Base-by-base conservation (phyloP, 768 basidiomycete genomes). In the Cystofilobasidium bisporidii region DNA sequence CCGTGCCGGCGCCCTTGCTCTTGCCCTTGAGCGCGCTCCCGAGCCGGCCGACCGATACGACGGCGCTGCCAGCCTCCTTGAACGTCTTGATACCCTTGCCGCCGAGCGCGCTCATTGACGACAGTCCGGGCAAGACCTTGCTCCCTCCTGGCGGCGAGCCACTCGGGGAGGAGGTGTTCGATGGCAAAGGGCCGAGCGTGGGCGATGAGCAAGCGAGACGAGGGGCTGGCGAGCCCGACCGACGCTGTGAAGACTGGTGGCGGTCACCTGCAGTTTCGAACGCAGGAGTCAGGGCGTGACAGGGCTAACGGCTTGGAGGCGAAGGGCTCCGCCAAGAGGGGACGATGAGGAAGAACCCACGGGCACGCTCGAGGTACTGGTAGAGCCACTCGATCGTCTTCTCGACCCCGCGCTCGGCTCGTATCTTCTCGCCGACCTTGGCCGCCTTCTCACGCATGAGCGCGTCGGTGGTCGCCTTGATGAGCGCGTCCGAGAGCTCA, bases 381-480 rank as follows among this genome's bases (percentile, higher is more conserved):
- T 83, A 82, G 43, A 86, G 82, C 8, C 80, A 79, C 43, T 79
- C 75, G 36, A 86, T 83, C 12, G 85, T 83, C n/a, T 78, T 80
- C 62, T 79, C 79, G 9, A 85, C 82, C 41, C 85, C 85, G 63
- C 83, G 76, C 78, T 86, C 84, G n/a, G 74, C 55, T 32, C 80
- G 74, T n/a, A 82, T 80, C 70, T 76, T 77, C 71, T 80, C 78
- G 4, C 81, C 81, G 15, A 81, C 75, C 61, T 77, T 73, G 5
- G 79, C 79, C 8, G 85, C 85, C 69, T 82, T 85, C 75, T 85
- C 83, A 66, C 81, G 83, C 83, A 86, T 85, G 48, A 80, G 74
- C 8, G 81, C 83, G 70, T 80, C 79, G 3, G 79, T 81, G 0
- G 85, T 86, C 1, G 83, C 85, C 65, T 79, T 81, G 12, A 74